Percentiles rank a stretch among this genome's conserved stretches.
Conservation (phyloP, 208 protist species). For the Endotrypanum monterogeii region DNA sequence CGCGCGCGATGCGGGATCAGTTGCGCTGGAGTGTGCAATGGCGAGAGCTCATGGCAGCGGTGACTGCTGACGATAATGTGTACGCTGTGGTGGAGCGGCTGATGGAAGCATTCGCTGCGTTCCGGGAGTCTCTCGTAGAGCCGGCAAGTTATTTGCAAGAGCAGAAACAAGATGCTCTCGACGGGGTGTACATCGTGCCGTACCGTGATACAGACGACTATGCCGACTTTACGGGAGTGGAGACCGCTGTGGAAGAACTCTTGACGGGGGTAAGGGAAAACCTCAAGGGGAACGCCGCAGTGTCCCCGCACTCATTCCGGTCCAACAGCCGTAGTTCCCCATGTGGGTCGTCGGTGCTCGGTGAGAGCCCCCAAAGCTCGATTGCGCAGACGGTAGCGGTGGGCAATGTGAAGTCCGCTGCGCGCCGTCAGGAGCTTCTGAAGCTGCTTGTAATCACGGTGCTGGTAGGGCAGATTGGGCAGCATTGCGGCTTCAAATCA, state of each 20-base stretch:
- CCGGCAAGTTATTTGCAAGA: conserved; percentile 50
- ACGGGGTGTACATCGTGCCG: conserved; percentile 34
- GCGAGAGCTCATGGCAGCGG: conserved; percentile 81
- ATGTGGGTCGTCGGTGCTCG: background rate
- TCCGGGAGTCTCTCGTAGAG: conserved; percentile 45
- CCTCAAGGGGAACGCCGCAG: conserved; percentile 20
- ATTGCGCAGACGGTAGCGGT: background rate
- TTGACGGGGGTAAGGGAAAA: conserved; percentile 30
- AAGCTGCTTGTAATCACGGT: conserved; percentile 72
- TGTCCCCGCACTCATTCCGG: background rate
- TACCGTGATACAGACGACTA: conserved; percentile 83
- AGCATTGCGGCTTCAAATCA: conserved; percentile 32
- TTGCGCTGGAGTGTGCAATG: conserved; percentile 78
- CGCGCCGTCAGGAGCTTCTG: conserved; percentile 49
- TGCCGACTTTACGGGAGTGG: conserved; percentile 65
- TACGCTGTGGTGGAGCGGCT: conserved; percentile 54
- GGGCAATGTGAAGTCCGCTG: background rate
- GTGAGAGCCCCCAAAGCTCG: no score
- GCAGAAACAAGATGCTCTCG: conserved; percentile 6
- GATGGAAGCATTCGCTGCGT: conserved; percentile 38
- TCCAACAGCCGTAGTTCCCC: background rate
- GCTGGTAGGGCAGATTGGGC: conserved; percentile 45
- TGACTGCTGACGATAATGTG: conserved; percentile 34
- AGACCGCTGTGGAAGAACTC: conserved; percentile 55
- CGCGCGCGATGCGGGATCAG: conserved; percentile 46